phyloP scores from a whole-genome alignment of 331 rosid genomes.

The Quercus phellos region DNA sequence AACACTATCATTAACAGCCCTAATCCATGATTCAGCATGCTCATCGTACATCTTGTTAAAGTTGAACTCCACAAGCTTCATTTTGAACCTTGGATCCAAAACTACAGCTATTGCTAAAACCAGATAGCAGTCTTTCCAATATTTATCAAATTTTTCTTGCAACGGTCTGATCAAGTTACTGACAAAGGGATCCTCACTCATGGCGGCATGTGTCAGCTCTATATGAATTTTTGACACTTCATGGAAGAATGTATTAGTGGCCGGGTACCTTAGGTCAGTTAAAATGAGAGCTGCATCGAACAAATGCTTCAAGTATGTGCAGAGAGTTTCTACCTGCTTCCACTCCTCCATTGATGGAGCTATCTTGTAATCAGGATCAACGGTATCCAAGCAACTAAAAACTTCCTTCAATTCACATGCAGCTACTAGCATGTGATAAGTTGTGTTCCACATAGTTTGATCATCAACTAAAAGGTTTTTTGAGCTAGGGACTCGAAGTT shows the following conservation, averaged over 20 bases:
- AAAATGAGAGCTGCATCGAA: constrained; percentile 60
- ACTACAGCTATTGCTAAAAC: constrained; percentile 72
- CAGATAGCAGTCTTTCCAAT: constrained; percentile 81
- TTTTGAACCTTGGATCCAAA: constrained; percentile 88
- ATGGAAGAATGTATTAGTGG: constrained; percentile 65
- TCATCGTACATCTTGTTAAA: constrained; percentile 61
- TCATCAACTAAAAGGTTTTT: constrained; percentile 61
- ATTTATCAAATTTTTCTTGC: constrained; percentile 61
- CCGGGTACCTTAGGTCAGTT: constrained; percentile 48
- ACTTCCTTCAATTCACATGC: constrained; percentile 86
- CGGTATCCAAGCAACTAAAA: constrained; percentile 65
- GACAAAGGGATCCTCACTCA: constrained; percentile 64
- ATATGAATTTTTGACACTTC: constrained; percentile 64
- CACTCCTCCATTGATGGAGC: constrained; percentile 59
- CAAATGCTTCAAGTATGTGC: constrained; percentile 59
- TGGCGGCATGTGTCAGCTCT: constrained; percentile 56
- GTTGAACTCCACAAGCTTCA: constrained; percentile 65
- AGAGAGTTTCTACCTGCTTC: constrained; percentile 64
- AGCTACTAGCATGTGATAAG: constrained; percentile 76
- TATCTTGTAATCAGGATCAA: constrained; percentile 50
- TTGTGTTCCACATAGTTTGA: constrained; percentile 73
- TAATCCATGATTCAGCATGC: constrained; percentile 66
- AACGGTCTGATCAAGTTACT: constrained; percentile 59
- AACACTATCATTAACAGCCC: constrained; percentile 63
- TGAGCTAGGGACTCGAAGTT: constrained; percentile 65